Evolutionary conservation across 1,284 basidiomycete genomes (phyloP).

Genomic region (Boletus sp.): DNA sequence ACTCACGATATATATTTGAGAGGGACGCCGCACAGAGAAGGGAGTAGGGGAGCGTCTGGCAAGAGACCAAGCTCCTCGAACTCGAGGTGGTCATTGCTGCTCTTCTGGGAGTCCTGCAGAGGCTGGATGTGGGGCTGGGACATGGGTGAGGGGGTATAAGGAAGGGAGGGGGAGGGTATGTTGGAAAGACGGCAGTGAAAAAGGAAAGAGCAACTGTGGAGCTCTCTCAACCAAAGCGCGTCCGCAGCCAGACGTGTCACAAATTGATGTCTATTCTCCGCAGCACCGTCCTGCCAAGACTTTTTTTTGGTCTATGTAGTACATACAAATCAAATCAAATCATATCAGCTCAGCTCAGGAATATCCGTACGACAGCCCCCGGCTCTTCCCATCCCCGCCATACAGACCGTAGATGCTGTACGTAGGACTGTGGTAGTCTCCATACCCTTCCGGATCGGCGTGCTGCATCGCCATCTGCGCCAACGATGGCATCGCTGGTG

Average conservation of each 20-base stretch:
- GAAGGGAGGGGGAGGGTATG: conserved; percentile 4
- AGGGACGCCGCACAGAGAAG: conserved; percentile 64
- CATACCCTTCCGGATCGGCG: conserved; percentile 54
- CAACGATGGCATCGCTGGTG: conserved; percentile 67
- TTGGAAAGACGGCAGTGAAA: neutral
- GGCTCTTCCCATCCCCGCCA: conserved; percentile 58
- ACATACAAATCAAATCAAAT: conserved; percentile 31
- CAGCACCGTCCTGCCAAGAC: conserved; percentile 19
- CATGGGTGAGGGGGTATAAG: conserved; percentile 30
- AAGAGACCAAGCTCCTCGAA: conserved; percentile 51
- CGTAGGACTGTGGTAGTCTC: conserved; percentile 69
- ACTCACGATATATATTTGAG: conserved; percentile 81
- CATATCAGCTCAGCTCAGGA: neutral
- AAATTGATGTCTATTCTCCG: conserved; percentile 27
- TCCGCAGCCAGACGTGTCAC: conserved; percentile 13
- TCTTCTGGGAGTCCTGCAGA: conserved; percentile 30
- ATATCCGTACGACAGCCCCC: conserved; percentile 31
- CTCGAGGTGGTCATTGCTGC: conserved; percentile 39
- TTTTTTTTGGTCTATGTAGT: too few species aligned
- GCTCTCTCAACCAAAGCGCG: neutral
- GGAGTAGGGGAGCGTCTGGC: conserved; percentile 45
- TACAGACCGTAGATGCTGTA: conserved; percentile 78
- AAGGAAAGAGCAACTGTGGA: too few species aligned
- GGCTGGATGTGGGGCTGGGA: conserved; percentile 14
- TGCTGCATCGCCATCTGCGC: conserved; percentile 73